These are phyloP conservation scores for Tolypocladium inflatum DNA, from an alignment of 2,329 filamentous ascomycete species.

Conservation along the genomic window DNA sequence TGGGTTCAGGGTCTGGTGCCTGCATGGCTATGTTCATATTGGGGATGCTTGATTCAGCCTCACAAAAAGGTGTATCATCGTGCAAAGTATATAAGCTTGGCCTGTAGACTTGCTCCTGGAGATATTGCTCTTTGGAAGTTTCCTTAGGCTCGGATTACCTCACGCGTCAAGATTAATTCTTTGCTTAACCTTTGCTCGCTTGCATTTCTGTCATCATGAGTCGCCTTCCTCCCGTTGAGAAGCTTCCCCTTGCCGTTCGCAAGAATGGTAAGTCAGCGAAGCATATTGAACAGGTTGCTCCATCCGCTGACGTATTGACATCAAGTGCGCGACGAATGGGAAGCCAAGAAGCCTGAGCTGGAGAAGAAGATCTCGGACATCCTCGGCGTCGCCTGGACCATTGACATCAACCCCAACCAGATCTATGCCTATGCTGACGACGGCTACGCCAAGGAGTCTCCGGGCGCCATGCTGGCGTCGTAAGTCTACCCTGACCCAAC, in stretches of 20 bases:
- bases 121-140: background rate
- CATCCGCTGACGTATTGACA: background rate
- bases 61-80: background rate
- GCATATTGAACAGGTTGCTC: too few species aligned
- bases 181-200: background rate
- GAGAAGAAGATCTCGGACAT: constrained; percentile 33
- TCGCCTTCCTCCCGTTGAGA: constrained; percentile 35
- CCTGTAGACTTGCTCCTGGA: background rate
- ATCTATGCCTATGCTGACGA: constrained; percentile 37
- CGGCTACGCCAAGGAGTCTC: constrained; percentile 29
- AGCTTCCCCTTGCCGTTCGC: constrained; percentile 39
- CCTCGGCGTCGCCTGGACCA: constrained; percentile 39
- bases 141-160: background rate
- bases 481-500: constrained; percentile 16
- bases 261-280: constrained; percentile 34
- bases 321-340: constrained; percentile 43
- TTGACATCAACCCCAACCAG: constrained; percentile 36
- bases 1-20: background rate
- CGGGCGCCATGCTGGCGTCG: constrained; percentile 34
- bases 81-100: background rate
- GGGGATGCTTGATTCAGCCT: background rate
- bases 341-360: constrained; percentile 33
- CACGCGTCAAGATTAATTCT: background rate
- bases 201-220: constrained; percentile 10
- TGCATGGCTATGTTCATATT: background rate